Evolutionary conservation across 1,284 basidiomycete genomes (phyloP).

Genomic region (Porodaedalea pini): DNA sequence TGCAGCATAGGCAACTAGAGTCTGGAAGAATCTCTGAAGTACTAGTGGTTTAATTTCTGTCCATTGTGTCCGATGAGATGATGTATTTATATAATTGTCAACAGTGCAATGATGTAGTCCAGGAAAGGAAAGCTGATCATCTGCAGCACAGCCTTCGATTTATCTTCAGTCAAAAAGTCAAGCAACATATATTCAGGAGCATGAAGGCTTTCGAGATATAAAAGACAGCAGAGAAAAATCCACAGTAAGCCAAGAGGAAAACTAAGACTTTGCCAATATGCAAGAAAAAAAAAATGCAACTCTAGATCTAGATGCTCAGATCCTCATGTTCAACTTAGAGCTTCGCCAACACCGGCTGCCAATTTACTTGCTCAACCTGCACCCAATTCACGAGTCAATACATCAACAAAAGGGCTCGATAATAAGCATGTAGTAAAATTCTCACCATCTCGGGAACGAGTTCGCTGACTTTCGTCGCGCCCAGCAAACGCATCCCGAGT

Average conservation of each 20-base stretch:
- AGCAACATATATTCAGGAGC: background rate
- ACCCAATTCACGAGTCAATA: no score
- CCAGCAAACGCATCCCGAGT: slow-evolving; percentile 76
- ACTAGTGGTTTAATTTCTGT: no score
- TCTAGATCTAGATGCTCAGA: background rate
- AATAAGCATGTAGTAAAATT: background rate
- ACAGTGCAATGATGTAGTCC: background rate
- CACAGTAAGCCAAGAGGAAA: background rate
- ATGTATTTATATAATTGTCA: background rate
- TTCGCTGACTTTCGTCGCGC: slow-evolving; percentile 67
- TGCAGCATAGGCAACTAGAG: background rate
- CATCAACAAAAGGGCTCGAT: no score
- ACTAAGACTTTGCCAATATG: background rate
- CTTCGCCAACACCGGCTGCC: background rate
- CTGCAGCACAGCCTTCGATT: background rate
- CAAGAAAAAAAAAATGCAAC: background rate
- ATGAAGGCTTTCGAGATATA: background rate
- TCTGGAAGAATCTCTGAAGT: no score
- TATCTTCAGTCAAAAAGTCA: background rate
- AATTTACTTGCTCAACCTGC: background rate
- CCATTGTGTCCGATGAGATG: no score
- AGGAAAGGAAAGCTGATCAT: background rate
- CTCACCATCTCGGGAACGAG: slow-evolving; percentile 78
- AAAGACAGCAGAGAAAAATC: background rate
- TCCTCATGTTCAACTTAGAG: background rate